Evolutionary conservation across 129 eudicot species (phyloP).

Genomic region (Artemisia argyi): DNA sequence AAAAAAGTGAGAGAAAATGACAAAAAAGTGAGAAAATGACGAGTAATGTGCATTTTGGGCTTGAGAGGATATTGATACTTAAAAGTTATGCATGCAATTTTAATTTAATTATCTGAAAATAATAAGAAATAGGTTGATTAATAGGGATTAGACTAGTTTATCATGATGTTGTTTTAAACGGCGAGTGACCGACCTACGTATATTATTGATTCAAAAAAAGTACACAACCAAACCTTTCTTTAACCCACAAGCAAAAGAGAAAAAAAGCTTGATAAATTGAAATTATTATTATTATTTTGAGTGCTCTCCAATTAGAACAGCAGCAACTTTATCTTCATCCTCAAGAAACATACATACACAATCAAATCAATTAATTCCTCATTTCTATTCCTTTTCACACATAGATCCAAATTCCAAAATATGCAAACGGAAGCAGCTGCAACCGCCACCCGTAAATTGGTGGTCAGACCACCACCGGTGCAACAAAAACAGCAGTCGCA

Average conservation of each 20-base stretch:
- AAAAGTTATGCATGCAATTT: too few relatives aligned
- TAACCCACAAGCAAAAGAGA: not conserved
- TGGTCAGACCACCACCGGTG: conserved; percentile 28
- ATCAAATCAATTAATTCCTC: not conserved
- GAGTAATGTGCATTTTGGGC: too few relatives aligned
- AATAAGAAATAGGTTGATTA: too few relatives aligned
- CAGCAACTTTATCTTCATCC: conserved; percentile 23
- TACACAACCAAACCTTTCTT: not conserved
- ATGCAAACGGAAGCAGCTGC: conserved; percentile 89
- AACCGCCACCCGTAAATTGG: conserved; percentile 55
- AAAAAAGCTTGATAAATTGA: too few relatives aligned
- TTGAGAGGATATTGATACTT: too few relatives aligned
- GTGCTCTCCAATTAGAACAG: not conserved
- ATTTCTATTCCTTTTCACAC: not conserved
- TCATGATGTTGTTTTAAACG: too few relatives aligned
- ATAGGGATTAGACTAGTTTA: too few relatives aligned
- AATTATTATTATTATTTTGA: not conserved
- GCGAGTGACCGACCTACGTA: too few relatives aligned
- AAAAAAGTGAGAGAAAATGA: too few relatives aligned
- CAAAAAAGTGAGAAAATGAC: too few relatives aligned
- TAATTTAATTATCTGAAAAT: too few relatives aligned
- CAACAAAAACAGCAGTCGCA: conserved; percentile 49
- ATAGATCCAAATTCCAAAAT: conserved; percentile 16
- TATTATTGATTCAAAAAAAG: too few relatives aligned
- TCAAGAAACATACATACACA: not conserved